Base-by-base conservation (phyloP, 2,329 filamentous ascomycete species). In the Aureobasidium mangrovei region DNA sequence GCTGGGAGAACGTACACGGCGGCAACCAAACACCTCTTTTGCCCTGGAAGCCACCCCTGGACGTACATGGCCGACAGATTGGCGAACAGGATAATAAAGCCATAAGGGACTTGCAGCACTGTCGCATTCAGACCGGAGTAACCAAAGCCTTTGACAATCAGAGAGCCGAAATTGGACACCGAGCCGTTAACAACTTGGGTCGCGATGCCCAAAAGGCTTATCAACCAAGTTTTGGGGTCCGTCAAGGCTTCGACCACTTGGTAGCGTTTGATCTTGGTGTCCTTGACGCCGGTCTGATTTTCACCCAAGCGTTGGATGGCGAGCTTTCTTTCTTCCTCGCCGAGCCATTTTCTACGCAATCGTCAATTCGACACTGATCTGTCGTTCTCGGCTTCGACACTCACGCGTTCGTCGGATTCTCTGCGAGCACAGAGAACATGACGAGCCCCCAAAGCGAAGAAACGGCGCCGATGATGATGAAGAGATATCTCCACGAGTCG, bases 31-130 rank as follows among this genome's bases (percentile, higher is more conserved):
- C 18, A 18, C 18, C 18, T 18, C 18, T 18, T 18, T 81, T 3
- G 78, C 78, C 4, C 74, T 63, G 3, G 47, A 70, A 72, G 12
- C 78, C 78, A 1, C 77, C 77, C 2, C 68, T 60, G 5, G 82
- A 63, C 0, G 18, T 18, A 18, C 18, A 18, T 18, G 18, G 18
- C 18, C 18, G 18, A 18, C 1, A 81, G 68, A 0, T 77, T 74
- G 0, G 79, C 60, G 59, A 81, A 80, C 57, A 82, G 77, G 18
- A 18, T 18, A 0, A 82, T 72, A 0, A 75, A 78, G 24, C 78
- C 79, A 12, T 78, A 79, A 0, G 80, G 79, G 53, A 83, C 83
- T 58, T 82, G 78, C 7, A 83, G 74, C 56, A 80, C 80, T 56
- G 80, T 77, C 0, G 76, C 76, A 3, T 75, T 73, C 1, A 79